These are phyloP conservation scores for Phytophthora hybrid DNA, from an alignment of 352 stramenopile genomes.

Conservation along the genomic window DNA sequence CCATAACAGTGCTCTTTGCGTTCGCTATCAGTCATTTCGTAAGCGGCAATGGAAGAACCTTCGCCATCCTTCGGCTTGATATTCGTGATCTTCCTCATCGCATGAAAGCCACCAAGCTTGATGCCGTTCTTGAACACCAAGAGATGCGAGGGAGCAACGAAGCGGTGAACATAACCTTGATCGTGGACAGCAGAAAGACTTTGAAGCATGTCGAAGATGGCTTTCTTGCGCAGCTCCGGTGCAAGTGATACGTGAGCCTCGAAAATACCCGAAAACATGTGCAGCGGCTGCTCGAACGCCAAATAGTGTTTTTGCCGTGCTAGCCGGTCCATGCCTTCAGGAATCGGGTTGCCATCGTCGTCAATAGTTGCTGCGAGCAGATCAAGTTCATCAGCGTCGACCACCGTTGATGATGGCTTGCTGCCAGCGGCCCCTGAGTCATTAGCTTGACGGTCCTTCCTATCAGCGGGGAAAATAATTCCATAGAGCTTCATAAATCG, in stretches of 20 bases:
- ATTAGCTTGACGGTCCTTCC: slow-evolving; percentile 35
- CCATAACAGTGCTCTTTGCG: slow-evolving; percentile 80
- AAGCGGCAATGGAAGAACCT: slow-evolving; percentile 36
- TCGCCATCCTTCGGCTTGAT: slow-evolving; percentile 49
- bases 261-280: slow-evolving; percentile 80
- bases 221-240: slow-evolving; percentile 63
- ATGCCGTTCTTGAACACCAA: slow-evolving; percentile 75
- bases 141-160: slow-evolving; percentile 73
- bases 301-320: slow-evolving; percentile 69
- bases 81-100: slow-evolving; percentile 60
- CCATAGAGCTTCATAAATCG: slow-evolving; percentile 70
- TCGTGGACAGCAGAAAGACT: slow-evolving; percentile 73
- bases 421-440: slow-evolving; percentile 13
- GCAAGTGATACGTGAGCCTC: slow-evolving; percentile 64
- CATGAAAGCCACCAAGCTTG: slow-evolving; percentile 77
- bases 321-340: slow-evolving; percentile 48
- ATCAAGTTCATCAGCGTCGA: slow-evolving; percentile 47
- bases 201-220: slow-evolving; percentile 76
- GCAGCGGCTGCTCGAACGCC: slow-evolving; percentile 80
- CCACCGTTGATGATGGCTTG: neutral
- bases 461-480: slow-evolving; percentile 76
- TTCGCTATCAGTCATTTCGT: slow-evolving; percentile 79
- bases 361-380: slow-evolving; percentile 46
- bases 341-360: slow-evolving; percentile 39
- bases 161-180: slow-evolving; percentile 79